Percentiles rank a stretch among this genome's conserved stretches.
These are phyloP conservation scores for Collybia sordida DNA, from an alignment of 768 basidiomycete species.

Conservation along the genomic window DNA sequence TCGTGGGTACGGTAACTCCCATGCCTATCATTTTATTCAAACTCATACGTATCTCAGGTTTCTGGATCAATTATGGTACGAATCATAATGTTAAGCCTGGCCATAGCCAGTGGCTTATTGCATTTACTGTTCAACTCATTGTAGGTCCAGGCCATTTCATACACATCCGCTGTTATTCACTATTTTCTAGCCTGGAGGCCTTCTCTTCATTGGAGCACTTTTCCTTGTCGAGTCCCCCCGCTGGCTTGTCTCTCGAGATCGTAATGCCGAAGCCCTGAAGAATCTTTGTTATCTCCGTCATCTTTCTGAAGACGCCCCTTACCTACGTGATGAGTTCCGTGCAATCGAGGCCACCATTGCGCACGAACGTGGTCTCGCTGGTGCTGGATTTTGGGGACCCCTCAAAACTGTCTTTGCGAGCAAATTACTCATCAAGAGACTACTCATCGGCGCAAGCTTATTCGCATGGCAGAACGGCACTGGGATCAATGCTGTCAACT, in stretches of 20 bases:
- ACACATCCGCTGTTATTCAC: not conserved
- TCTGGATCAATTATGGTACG: conserved; percentile 39
- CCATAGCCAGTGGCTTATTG: conserved; percentile 35
- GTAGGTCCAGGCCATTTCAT: conserved; percentile 12
- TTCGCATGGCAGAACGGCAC: conserved; percentile 47
- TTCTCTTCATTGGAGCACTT: conserved; percentile 30
- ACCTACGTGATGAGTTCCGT: conserved; percentile 28
- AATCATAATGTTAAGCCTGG: conserved; percentile 24
- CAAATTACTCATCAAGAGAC: conserved; percentile 27
- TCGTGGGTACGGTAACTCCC: conserved; percentile 27
- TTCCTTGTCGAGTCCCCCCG: conserved; percentile 35
- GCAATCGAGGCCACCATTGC: conserved; percentile 30
- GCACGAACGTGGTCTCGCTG: conserved; percentile 30
- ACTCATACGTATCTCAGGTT: conserved; percentile 15
- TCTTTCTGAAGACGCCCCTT: conserved; percentile 26
- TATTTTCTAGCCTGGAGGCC: conserved; percentile 27
- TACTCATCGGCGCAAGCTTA: conserved; percentile 34
- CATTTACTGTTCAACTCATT: conserved; percentile 38
- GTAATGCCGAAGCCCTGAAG: conserved; percentile 24
- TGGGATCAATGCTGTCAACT: conserved; percentile 46
- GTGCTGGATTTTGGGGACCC: conserved; percentile 33
- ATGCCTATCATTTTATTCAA: conserved; percentile 4
- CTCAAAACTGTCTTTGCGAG: conserved; percentile 27
- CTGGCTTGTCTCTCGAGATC: conserved; percentile 36
- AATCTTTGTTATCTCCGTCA: conserved; percentile 33